phyloP scores from a whole-genome alignment of 169 alveolate species.

The Plasmodium gonderi region DNA sequence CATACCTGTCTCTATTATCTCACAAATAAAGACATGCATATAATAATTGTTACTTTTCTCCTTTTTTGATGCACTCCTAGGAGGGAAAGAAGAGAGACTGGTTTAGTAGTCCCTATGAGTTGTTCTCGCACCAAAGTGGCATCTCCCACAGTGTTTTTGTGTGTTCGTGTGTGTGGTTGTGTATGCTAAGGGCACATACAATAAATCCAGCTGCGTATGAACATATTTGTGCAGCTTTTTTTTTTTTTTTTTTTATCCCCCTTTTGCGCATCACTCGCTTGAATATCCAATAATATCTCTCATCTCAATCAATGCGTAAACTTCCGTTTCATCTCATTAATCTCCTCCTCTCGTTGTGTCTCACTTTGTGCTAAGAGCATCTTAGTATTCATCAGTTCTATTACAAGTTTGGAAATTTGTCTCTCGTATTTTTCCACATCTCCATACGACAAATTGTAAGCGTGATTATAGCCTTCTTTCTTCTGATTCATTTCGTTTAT shows the following conservation, averaged over 20 bases:
- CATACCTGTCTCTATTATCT: too few species aligned
- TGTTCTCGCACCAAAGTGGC: background rate
- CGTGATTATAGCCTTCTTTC: too few species aligned
- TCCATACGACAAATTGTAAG: background rate
- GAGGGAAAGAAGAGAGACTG: too few species aligned
- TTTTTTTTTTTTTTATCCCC: too few species aligned
- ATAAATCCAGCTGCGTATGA: background rate
- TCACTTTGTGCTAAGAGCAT: conserved; percentile 33
- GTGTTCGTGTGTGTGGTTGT: background rate
- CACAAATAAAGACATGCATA: too few species aligned
- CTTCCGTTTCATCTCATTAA: conserved; percentile 17
- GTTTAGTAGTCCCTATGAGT: background rate
- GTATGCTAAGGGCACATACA: background rate
- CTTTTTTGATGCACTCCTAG: too few species aligned
- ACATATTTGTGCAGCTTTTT: background rate
- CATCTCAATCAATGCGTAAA: background rate
- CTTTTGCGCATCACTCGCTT: too few species aligned
- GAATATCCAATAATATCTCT: too few species aligned
- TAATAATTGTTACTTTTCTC: too few species aligned
- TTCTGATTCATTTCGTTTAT: background rate
- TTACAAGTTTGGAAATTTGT: background rate
- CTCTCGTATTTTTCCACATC: background rate
- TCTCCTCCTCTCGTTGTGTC: conserved; percentile 24
- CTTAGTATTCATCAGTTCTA: conserved; percentile 19
- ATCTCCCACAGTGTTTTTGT: background rate